Evolutionary conservation across 305 asterid species (phyloP).

Genomic region (Solanum hybrid): DNA sequence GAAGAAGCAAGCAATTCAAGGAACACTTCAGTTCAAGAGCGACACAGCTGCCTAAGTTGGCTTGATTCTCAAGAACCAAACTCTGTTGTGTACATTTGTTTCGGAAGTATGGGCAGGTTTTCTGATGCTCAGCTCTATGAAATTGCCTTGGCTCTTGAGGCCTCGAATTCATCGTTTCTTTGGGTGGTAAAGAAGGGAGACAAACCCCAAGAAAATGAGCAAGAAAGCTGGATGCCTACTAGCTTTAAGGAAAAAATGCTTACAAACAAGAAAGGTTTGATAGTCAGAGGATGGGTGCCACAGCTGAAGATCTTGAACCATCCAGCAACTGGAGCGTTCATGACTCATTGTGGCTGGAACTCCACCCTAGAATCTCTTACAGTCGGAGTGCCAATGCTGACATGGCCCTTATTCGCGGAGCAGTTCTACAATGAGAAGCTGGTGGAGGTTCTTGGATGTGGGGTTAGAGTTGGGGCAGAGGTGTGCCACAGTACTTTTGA

Average conservation of each 20-base stretch:
- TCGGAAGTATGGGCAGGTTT: constrained; percentile 36
- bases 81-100: constrained; percentile 49
- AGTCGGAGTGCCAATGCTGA: constrained; percentile 34
- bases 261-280: constrained; percentile 19
- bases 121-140: constrained; percentile 35
- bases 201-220: background rate
- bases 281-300: constrained; percentile 41
- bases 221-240: constrained; percentile 23
- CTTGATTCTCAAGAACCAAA: constrained; percentile 27
- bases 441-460: constrained; percentile 18
- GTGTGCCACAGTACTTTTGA: background rate
- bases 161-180: constrained; percentile 24
- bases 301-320: constrained; percentile 27
- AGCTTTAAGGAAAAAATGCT: constrained; percentile 31
- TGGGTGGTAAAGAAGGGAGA: constrained; percentile 25
- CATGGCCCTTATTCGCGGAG: constrained; percentile 39
- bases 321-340: constrained; percentile 22
- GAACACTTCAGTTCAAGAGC: constrained; percentile 6
- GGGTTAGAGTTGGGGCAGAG: constrained; percentile 6
- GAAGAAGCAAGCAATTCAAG: constrained; percentile 12
- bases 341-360: constrained; percentile 19
- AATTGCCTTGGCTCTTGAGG: constrained; percentile 39
- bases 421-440: constrained; percentile 27
- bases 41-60: constrained; percentile 30
- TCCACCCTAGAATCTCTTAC: constrained; percentile 20